Evolutionary conservation across 805 yeast genomes (phyloP).

Genomic region (Wickerhamomyces sydowiorum): DNA sequence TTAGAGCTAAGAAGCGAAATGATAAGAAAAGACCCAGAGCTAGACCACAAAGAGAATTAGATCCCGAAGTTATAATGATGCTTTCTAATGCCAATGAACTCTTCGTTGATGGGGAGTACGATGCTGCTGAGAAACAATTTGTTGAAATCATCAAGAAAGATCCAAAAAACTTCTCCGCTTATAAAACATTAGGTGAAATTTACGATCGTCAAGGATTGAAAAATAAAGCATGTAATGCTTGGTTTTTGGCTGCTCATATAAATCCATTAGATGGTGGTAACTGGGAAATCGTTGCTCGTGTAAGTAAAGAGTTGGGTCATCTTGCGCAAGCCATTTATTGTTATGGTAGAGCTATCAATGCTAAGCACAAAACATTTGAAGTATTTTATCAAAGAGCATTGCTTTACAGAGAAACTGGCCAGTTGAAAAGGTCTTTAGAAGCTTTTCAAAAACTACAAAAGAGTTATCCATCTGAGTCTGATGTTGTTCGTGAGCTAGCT

Average conservation of each 20-base stretch:
- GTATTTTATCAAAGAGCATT: slow-evolving; percentile 60
- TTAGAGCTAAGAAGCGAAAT: slow-evolving; percentile 40
- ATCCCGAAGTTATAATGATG: slow-evolving; percentile 66
- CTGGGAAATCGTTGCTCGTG: slow-evolving; percentile 73
- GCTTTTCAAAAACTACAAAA: slow-evolving; percentile 57
- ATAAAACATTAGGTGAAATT: slow-evolving; percentile 84
- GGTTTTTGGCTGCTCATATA: slow-evolving; percentile 79
- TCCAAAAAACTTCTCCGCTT: slow-evolving; percentile 74
- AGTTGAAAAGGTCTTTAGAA: slow-evolving; percentile 66
- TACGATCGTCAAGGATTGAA: slow-evolving; percentile 59
- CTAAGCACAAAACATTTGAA: slow-evolving; percentile 43
- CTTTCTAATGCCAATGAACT: slow-evolving; percentile 76
- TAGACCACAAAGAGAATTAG: slow-evolving; percentile 37
- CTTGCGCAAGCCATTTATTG: slow-evolving; percentile 75
- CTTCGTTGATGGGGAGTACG: slow-evolving; percentile 59
- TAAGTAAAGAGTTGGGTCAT: slow-evolving; percentile 60
- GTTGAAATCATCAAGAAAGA: slow-evolving; percentile 72
- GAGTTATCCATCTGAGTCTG: slow-evolving; percentile 52
- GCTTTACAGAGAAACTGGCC: slow-evolving; percentile 60
- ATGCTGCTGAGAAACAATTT: slow-evolving; percentile 53
- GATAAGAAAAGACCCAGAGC: slow-evolving; percentile 26
- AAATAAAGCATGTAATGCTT: slow-evolving; percentile 69
- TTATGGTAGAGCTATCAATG: slow-evolving; percentile 55
- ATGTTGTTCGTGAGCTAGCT: slow-evolving; percentile 56
- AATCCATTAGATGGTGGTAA: slow-evolving; percentile 70